These are phyloP conservation scores for Bruguiera hainesii DNA, from an alignment of 441 rosid species.

Conservation along the genomic window DNA sequence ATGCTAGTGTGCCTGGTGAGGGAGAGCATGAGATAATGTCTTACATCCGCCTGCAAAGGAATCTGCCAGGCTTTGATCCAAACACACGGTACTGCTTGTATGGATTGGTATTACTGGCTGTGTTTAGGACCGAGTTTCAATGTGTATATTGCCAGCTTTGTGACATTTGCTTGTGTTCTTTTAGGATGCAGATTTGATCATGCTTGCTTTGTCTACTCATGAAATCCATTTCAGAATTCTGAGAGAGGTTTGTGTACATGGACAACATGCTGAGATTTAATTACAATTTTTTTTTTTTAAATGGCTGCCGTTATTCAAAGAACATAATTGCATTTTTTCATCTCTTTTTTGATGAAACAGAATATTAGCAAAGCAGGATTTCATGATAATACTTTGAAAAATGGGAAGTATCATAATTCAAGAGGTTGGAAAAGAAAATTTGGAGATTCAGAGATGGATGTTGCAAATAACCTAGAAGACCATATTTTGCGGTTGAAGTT, in stretches of 20 bases:
- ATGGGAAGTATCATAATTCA: neutral
- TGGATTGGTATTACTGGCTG: constrained; percentile 23
- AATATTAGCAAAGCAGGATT: neutral
- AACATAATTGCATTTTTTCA: neutral
- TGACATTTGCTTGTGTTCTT: constrained; percentile 3
- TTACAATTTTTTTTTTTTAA: neutral
- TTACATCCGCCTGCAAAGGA: constrained; percentile 29
- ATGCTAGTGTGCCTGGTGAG: constrained; percentile 33
- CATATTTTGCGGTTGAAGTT: constrained; percentile 11
- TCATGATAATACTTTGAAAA: neutral
- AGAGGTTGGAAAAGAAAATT: neutral
- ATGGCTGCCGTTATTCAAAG: neutral
- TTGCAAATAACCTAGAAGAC: constrained; percentile 1
- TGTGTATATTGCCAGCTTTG: neutral
- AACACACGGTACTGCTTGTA: constrained; percentile 32
- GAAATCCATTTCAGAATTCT: constrained; percentile 30
- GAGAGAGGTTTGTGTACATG: constrained; percentile 28
- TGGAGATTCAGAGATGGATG: neutral
- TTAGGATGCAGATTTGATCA: constrained; percentile 34
- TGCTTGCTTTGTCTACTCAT: constrained; percentile 33
- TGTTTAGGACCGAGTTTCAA: neutral
- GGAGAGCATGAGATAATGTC: constrained; percentile 39
- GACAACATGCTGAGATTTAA: neutral
- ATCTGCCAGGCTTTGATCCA: constrained; percentile 27
- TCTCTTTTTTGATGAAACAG: constrained; percentile 6